These are phyloP conservation scores for Stachybotrys elegans DNA, from an alignment of 2,329 filamentous ascomycete genomes.

Conservation along the genomic window DNA sequence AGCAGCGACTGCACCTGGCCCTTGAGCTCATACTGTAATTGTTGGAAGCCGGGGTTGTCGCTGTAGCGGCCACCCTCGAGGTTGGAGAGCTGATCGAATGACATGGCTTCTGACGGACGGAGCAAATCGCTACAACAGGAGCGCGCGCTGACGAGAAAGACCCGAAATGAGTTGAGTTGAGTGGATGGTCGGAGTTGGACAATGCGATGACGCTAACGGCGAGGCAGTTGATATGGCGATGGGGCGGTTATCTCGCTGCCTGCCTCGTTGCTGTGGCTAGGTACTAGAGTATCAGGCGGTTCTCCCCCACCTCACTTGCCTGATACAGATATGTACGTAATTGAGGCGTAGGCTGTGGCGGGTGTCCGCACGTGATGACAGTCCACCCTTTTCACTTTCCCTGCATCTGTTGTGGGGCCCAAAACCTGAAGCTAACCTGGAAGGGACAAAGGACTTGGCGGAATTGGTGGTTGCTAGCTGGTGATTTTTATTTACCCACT, in stretches of 20 bases:
- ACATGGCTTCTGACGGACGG: conserved; percentile 62
- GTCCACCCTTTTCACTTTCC: too few relatives aligned
- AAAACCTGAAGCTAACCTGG: too few relatives aligned
- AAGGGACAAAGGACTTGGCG: too few relatives aligned
- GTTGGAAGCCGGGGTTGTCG: conserved; percentile 90
- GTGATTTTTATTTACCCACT: conserved; percentile 28
- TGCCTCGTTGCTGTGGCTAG: too few relatives aligned
- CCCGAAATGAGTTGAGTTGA: neutral
- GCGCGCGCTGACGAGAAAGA: too few relatives aligned
- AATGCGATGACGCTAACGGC: conserved; percentile 6
- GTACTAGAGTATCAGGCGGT: too few relatives aligned
- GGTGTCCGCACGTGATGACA: too few relatives aligned
- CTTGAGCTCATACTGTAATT: conserved; percentile 75
- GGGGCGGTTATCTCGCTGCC: conserved; percentile 17
- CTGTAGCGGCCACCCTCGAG: conserved; percentile 81
- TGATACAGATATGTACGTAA: too few relatives aligned
- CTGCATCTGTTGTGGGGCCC: too few relatives aligned
- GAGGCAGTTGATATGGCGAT: conserved; percentile 7
- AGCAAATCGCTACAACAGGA: too few relatives aligned
- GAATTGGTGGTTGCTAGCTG: conserved; percentile 21
- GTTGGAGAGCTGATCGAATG: conserved; percentile 80
- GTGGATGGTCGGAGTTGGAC: conserved; percentile 8
- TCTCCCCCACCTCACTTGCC: too few relatives aligned
- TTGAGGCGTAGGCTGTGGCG: too few relatives aligned
- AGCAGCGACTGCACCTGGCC: conserved; percentile 86